These are phyloP conservation scores for Chlamydomonas eustigma DNA, from an alignment of 139 green algal species.

Conservation along the genomic window DNA sequence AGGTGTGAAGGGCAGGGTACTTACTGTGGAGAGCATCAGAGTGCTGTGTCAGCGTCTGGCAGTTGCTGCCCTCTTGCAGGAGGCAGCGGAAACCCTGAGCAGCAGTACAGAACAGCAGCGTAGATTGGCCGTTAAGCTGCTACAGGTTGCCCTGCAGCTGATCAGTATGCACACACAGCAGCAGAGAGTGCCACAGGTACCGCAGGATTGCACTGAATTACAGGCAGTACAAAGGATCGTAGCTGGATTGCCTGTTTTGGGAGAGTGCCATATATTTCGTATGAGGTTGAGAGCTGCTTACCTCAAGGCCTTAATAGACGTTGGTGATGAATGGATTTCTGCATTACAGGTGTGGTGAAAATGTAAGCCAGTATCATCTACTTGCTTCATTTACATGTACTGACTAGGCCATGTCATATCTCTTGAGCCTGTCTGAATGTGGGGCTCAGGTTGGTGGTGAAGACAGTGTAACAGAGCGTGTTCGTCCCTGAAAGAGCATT, in stretches of 20 bases:
- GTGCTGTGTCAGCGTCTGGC: neutral
- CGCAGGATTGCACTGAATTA: too few species aligned
- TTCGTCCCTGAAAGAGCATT: too few species aligned
- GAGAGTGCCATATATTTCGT: neutral
- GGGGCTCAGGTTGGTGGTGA: too few species aligned
- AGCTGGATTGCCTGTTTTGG: neutral
- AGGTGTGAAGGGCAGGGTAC: too few species aligned
- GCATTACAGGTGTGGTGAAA: conserved; percentile 16
- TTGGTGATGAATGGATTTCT: neutral
- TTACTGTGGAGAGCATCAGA: neutral
- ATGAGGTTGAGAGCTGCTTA: neutral
- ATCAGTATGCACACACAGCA: neutral
- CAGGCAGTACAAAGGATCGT: neutral
- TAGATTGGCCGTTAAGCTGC: neutral
- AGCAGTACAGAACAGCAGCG: neutral
- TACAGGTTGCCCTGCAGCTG: neutral
- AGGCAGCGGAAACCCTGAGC: neutral
- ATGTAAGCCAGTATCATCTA: too few species aligned
- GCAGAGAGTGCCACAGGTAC: neutral
- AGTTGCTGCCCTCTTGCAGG: neutral
- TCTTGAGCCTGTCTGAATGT: too few species aligned
- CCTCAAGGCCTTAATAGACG: neutral
- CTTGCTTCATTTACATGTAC: too few species aligned
- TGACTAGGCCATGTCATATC: too few species aligned
- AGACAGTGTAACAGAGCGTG: too few species aligned